Evolutionary conservation across 176 grass and related monocot genomes (phyloP).

Genomic region (Microstegium vimineum): DNA sequence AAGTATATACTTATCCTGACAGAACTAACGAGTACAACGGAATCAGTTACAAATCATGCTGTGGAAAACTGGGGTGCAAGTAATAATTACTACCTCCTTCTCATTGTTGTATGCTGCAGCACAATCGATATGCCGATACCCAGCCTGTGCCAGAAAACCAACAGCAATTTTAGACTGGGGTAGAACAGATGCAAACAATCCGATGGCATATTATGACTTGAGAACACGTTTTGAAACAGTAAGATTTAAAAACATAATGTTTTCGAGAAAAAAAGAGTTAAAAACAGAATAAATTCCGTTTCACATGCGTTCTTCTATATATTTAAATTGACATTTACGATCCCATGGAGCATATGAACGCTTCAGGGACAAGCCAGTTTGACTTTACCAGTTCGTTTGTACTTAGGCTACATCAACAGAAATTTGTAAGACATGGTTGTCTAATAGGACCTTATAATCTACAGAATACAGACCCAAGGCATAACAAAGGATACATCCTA

Average conservation of each 20-base stretch:
- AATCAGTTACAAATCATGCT: background rate
- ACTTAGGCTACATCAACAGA: no score
- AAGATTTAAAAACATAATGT: background rate
- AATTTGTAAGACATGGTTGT: background rate
- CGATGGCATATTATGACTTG: background rate
- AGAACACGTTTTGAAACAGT: background rate
- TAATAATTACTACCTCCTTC: constrained; percentile 57
- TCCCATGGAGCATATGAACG: background rate
- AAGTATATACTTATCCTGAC: background rate
- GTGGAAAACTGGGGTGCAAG: background rate
- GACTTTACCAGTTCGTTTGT: no score
- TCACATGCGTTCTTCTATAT: background rate
- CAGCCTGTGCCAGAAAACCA: constrained; percentile 33
- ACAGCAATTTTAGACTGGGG: background rate
- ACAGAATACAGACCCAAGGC: background rate
- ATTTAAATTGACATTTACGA: background rate
- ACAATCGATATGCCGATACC: constrained; percentile 74
- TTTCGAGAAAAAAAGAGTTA: background rate
- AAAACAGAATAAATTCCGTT: background rate
- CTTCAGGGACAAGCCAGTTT: background rate
- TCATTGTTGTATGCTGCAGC: constrained; percentile 54
- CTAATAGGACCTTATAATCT: background rate
- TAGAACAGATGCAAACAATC: background rate
- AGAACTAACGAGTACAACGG: background rate
- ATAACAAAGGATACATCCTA: no score